phyloP scores from a whole-genome alignment of 768 basidiomycete species.

The Cantharellus anzutake region DNA sequence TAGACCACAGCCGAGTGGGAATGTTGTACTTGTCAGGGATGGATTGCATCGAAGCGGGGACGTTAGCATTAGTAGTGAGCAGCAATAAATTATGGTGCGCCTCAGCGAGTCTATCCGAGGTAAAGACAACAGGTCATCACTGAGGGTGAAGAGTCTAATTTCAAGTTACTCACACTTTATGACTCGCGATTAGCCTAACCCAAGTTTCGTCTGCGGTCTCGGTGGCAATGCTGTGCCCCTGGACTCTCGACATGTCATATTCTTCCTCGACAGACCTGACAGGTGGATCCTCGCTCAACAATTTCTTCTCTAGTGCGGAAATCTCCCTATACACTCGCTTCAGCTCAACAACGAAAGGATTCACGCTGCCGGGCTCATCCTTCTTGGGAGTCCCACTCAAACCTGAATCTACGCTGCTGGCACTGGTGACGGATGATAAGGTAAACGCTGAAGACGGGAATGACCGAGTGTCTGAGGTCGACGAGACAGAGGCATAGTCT shows the following conservation, averaged over 20 bases:
- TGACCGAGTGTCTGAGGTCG: slow-evolving; percentile 30
- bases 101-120: slow-evolving; percentile 56
- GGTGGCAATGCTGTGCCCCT: slow-evolving; percentile 14
- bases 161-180: slow-evolving; percentile 52
- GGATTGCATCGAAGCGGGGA: slow-evolving; percentile 74
- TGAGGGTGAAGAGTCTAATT: not conserved
- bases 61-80: slow-evolving; percentile 66
- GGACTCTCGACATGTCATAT: slow-evolving; percentile 23
- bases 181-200: slow-evolving; percentile 48
- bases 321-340: slow-evolving; percentile 75
- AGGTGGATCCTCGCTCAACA: slow-evolving; percentile 29
- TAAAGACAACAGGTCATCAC: slow-evolving; percentile 2
- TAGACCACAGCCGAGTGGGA: slow-evolving; percentile 81
- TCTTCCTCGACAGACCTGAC: not conserved
- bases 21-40: slow-evolving; percentile 94
- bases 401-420: slow-evolving; percentile 20
- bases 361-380: slow-evolving; percentile 27
- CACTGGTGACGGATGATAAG: slow-evolving; percentile 11
- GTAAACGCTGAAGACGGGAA: slow-evolving; percentile 11
- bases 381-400: slow-evolving; percentile 24
- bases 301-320: slow-evolving; percentile 54
- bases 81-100: slow-evolving; percentile 75
- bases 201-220: slow-evolving; percentile 31
- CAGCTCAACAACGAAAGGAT: slow-evolving; percentile 52
- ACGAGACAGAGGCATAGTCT: slow-evolving; percentile 23